Base-by-base conservation (phyloP, 306 rosid genomes). In the Begonia peltatifolia region DNA sequence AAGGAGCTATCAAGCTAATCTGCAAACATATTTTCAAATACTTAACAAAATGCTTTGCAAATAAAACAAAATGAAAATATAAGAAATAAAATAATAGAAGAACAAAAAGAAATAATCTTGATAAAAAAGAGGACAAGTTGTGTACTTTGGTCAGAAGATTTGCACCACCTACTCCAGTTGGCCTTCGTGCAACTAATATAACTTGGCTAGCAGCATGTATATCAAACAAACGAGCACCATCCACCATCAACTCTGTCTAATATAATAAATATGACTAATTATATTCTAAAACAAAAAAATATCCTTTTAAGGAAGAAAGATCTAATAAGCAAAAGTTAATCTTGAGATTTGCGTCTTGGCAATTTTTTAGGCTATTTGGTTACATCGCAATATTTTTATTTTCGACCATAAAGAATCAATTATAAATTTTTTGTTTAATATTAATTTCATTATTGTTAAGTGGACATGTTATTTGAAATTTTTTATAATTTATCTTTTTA, bases 1-100 rank as follows among this genome's bases (percentile, higher is more conserved):
- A 63, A 30, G 95, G 94, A 78, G 78, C 62, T 47, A 85, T 64
- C 78, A 85, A 63, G 84, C 97, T 85, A 68, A 83, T 62, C 97
- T 90, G 69, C 59, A 78, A 47, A 73, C 55, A 47, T 7, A 62
- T 62, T 53, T 59, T 61, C 12, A 64, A 66, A 63, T 30, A 42
- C 63, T 38, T 53, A 25, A 47, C 49, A 36, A 47, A 35, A 38
- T 46, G 43, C 67, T 58, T 56, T 57, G 52, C 35, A 57, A 14
- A 30, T 36, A 57, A 2, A 36, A 53, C 44, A 50, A 48, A 53
- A 64, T 43, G 57, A 5, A 41, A 36, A 12, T 52, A 48, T 60
- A 22, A 60, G 59, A 63, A 59, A 57, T 54, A 46, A 35, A 47
- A 47, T 36, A 41, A 49, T 47, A 30, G 38, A 30, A 30, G 2